phyloP scores from a whole-genome alignment of 257 asterid genomes.

The Linderniella brevidens region DNA sequence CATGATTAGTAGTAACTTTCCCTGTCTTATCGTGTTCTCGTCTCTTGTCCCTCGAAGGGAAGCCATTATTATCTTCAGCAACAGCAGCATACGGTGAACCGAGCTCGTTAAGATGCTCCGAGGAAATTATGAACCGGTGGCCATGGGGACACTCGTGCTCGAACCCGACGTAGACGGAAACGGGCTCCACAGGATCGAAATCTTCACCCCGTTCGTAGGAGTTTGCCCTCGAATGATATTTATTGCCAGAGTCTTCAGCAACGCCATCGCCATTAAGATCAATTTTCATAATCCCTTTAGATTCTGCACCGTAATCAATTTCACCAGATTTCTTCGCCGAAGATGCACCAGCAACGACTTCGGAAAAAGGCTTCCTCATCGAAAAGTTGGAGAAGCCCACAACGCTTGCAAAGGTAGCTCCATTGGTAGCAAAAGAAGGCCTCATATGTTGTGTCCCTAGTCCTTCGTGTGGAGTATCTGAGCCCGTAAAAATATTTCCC shows the following conservation, averaged over 20 bases:
- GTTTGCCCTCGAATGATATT: conserved; percentile 19
- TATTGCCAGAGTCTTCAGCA: conserved; percentile 29
- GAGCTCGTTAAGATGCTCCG: conserved; percentile 61
- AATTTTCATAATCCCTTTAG: no score
- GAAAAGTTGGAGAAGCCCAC: conserved; percentile 31
- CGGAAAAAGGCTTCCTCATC: conserved; percentile 78
- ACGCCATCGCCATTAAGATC: conserved; percentile 16
- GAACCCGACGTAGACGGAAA: conserved; percentile 48
- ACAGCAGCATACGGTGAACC: conserved; percentile 40
- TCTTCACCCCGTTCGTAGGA: conserved; percentile 17
- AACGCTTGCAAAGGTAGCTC: conserved; percentile 16
- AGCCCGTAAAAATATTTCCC: conserved; percentile 3
- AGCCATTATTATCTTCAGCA: conserved; percentile 29
- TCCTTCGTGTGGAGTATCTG: conserved; percentile 6
- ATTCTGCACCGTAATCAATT: no score
- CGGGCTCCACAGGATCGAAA: conserved; percentile 24
- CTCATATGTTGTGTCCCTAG: conserved; percentile 21
- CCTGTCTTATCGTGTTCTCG: conserved; percentile 32
- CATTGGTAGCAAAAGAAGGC: conserved; percentile 25
- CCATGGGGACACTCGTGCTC: conserved; percentile 94
- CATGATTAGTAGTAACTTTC: conserved; percentile 36
- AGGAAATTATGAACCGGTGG: conserved; percentile 66
- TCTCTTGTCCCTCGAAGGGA: conserved; percentile 24
- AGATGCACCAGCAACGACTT: conserved; percentile 85
- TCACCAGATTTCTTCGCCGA: conserved; percentile 32